A percentile compares a stretch with the other conserved stretches of the same genome.
These are phyloP conservation scores for Claviceps paspali DNA, from an alignment of 2,329 filamentous ascomycete genomes.

Conservation along the genomic window DNA sequence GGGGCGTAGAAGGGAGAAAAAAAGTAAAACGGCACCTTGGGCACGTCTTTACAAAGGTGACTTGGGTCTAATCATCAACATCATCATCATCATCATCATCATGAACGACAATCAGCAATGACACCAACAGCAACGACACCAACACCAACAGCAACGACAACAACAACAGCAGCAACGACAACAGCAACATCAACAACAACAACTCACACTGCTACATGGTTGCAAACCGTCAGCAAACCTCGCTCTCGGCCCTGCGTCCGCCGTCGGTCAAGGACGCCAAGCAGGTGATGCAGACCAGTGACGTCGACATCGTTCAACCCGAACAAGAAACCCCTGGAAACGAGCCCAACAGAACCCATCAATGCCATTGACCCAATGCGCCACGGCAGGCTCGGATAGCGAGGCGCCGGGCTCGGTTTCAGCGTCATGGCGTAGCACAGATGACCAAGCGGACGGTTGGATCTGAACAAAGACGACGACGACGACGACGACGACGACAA, in stretches of 20 bases:
- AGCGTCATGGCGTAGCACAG: constrained; percentile 8
- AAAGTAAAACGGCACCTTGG: too few relatives aligned
- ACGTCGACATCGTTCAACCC: constrained; percentile 62
- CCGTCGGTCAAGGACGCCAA: constrained; percentile 60
- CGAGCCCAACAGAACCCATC: constrained; percentile 55
- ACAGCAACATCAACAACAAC: constrained; percentile 17
- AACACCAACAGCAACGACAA: constrained; percentile 29
- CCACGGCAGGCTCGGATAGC: constrained; percentile 48
- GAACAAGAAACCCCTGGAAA: constrained; percentile 63
- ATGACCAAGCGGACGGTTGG: too few relatives aligned
- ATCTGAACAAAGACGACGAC: too few relatives aligned
- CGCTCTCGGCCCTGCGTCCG: constrained; percentile 48
- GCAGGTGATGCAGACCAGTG: constrained; percentile 59
- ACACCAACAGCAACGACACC: constrained; percentile 16
- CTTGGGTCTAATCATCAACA: too few relatives aligned
- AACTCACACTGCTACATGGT: constrained; percentile 25
- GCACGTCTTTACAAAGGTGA: too few relatives aligned
- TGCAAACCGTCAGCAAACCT: constrained; percentile 62
- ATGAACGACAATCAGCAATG: constrained; percentile 11
- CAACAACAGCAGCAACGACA: constrained; percentile 29
- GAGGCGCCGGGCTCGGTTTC: constrained; percentile 13
- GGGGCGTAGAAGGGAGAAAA: too few relatives aligned
- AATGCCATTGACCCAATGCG: constrained; percentile 56
- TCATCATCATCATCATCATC: constrained; percentile 27
- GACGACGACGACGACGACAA: not conserved